These are phyloP conservation scores for Cynara cardunculus DNA, from an alignment of 129 eudicot species.

Conservation along the genomic window DNA sequence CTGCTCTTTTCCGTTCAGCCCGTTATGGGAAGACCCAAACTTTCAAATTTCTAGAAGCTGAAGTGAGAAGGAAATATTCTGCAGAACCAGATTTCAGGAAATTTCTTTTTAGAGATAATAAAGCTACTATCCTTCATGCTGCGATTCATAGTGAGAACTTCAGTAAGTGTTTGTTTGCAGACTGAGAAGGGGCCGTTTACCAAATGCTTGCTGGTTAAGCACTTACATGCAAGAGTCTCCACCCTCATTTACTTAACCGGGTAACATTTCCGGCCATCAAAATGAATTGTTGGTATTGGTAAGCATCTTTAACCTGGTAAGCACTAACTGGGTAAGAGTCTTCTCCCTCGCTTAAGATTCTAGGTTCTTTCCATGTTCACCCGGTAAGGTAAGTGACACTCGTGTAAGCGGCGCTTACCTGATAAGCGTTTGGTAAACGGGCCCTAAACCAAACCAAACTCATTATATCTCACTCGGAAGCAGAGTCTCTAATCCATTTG, in stretches of 20 bases:
- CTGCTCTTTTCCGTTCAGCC: conserved; percentile 22
- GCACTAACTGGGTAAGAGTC: too few relatives aligned
- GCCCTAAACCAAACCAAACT: not conserved
- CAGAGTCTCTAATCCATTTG: not conserved
- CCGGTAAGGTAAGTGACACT: too few relatives aligned
- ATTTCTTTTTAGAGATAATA: not conserved
- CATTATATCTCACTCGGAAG: not conserved
- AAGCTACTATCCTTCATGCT: conserved; percentile 16
- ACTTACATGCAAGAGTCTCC: not conserved
- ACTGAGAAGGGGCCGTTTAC: not conserved
- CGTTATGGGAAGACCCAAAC: conserved; percentile 2
- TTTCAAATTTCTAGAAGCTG: conserved; percentile 5
- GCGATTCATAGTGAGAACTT: conserved; percentile 8
- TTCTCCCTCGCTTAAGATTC: too few relatives aligned
- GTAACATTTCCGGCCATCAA: not conserved
- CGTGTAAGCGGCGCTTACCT: too few relatives aligned
- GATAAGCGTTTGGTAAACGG: not conserved
- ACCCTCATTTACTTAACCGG: not conserved
- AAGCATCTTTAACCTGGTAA: too few relatives aligned
- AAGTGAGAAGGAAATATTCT: not conserved
- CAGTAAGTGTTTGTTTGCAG: conserved; percentile 2
- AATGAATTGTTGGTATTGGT: too few relatives aligned
- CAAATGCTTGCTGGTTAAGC: not conserved
- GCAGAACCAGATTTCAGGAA: not conserved
- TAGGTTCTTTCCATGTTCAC: not conserved